Percentiles rank a stretch among this genome's conserved stretches.
Conservation (phyloP, 2,329 filamentous ascomycete genomes). For the Aspergillus floridensis region DNA sequence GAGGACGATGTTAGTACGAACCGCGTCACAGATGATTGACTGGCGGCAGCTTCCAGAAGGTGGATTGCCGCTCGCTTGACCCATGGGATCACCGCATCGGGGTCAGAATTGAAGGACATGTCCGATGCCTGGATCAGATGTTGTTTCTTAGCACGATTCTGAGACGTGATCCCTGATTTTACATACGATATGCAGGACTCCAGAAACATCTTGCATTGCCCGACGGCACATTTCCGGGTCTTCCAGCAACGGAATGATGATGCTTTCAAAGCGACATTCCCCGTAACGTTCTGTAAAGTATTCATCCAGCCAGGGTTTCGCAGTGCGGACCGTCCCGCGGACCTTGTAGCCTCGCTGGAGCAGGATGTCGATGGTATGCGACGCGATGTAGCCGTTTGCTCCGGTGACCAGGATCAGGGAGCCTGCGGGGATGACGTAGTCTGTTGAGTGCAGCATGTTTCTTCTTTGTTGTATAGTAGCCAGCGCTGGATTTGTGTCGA, state of each 20-base stretch:
- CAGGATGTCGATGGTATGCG: constrained; percentile 40
- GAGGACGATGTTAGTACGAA: constrained; percentile 23
- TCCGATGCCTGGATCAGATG: constrained; percentile 7
- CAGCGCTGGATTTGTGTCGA: neutral
- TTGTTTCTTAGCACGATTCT: neutral
- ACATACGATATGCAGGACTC: neutral
- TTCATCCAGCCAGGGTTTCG: constrained; percentile 32
- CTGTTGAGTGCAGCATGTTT: neutral
- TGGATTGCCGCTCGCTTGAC: constrained; percentile 10
- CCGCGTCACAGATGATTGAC: constrained; percentile 9
- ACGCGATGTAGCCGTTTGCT: constrained; percentile 45
- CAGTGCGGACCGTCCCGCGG: constrained; percentile 43
- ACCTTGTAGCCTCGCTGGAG: constrained; percentile 43
- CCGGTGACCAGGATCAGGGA: constrained; percentile 44
- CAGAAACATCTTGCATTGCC: neutral
- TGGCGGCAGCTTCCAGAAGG: constrained; percentile 14
- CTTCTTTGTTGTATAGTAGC: neutral
- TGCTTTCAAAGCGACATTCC: neutral
- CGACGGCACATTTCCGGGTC: neutral
- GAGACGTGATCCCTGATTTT: neutral
- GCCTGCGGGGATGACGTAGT: constrained; percentile 13
- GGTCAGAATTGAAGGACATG: constrained; percentile 12
- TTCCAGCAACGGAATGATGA: neutral
- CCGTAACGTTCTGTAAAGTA: constrained; percentile 25
- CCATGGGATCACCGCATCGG: constrained; percentile 9